Base-by-base conservation (phyloP, 805 yeast species). In the Pichia exigua region DNA sequence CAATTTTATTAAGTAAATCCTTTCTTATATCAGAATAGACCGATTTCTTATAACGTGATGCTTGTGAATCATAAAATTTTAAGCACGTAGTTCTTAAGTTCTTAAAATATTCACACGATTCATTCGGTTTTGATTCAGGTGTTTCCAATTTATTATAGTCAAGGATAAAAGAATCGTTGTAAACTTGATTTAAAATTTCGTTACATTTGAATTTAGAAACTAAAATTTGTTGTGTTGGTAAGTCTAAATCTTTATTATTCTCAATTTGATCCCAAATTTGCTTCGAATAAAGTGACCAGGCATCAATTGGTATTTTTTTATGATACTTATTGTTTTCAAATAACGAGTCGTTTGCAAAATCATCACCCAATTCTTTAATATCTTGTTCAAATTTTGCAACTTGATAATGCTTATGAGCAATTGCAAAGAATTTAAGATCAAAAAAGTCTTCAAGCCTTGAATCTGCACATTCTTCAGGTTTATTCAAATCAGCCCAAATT, bases 191-290 rank as follows among this genome's bases (percentile, higher is more conserved):
- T 22, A 85, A 76, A 46, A 94, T 87, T 67, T 94, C 98, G 62
- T 90, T 96, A 66, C 98, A 92, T 62, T 96, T 82, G 70, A 89
- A 92, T 60, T 94, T 80, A 9, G 99, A 96, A 24, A 94, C 98
- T 54, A 94, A 73, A 32, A 88, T 87, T 66, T 94, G 99, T 64
- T 94, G 99, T 2, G 98, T 91, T 27, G 99, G 99, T 57, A 94
- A 75, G 69, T 94, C 99, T 56, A 94, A 77, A 65, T 94, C 99
- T 68, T 89, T 91, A 70, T 94, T 94, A 55, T 77, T 75, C 65
- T 89, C 96, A 61, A 94, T 94, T 67, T 89, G 96, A 48, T 87
- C 83, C 99, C 99, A 94, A 58, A 96, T 83, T 62, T 83, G 86
- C 50, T 82, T 84, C 1, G 97, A 90, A 61, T 94, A 94, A 65